Percentiles rank a stretch among this genome's conserved stretches.
Evolutionary conservation across 1,139 yeast genomes (phyloP).

Genomic region (Torulaspora globosa): DNA sequence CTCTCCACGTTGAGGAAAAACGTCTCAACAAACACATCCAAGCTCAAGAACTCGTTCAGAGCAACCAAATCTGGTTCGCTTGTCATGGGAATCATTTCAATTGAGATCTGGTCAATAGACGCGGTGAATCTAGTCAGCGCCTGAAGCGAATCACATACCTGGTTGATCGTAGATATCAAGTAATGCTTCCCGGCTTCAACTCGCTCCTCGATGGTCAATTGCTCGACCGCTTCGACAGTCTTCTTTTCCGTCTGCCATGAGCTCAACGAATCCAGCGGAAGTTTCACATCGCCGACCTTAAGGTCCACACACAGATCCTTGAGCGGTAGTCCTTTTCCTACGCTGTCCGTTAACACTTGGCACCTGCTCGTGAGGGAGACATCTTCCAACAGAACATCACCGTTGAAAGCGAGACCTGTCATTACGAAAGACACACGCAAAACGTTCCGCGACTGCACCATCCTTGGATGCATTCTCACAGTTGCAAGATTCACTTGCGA

Average conservation of each 20-base stretch:
- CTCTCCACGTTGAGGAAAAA: constrained; percentile 32
- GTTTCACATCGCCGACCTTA: constrained; percentile 15
- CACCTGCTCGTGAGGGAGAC: constrained; percentile 13
- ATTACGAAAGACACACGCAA: constrained; percentile 2
- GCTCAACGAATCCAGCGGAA: constrained; percentile 13
- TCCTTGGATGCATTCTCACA: background rate
- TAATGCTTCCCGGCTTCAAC: background rate
- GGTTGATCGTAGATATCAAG: constrained; percentile 5
- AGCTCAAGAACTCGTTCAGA: constrained; percentile 24
- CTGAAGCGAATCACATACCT: constrained; percentile 12
- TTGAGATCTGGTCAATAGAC: constrained; percentile 24
- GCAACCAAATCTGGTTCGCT: constrained; percentile 21
- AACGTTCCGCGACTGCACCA: background rate
- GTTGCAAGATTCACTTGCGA: constrained; percentile 1
- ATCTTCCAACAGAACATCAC: constrained; percentile 18
- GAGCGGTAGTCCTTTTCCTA: constrained; percentile 1
- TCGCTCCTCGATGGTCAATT: constrained; percentile 4
- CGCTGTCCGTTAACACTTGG: constrained; percentile 1
- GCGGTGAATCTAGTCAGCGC: constrained; percentile 22
- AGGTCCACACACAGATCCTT: constrained; percentile 11
- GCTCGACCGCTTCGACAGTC: background rate
- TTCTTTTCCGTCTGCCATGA: background rate
- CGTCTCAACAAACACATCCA: constrained; percentile 24
- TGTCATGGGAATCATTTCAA: constrained; percentile 26
- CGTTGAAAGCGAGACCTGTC: constrained; percentile 12